Base-by-base conservation (phyloP, 257 asterid species). In the Solanum arcanum region DNA sequence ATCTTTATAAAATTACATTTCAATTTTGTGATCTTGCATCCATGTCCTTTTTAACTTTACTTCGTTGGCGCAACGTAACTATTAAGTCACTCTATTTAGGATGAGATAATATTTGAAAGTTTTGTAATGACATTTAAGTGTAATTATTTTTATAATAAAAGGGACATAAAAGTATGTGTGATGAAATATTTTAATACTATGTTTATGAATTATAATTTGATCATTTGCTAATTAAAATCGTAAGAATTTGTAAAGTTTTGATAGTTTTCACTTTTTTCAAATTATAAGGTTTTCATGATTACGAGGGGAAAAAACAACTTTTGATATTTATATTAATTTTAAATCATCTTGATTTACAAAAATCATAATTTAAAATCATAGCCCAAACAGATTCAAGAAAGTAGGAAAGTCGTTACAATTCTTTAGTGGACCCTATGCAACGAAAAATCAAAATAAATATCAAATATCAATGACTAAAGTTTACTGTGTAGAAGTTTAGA, bases 291-390 rank as follows among this genome's bases (percentile, higher is more conserved):
- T 62, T 62, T n/a, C 6, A 62, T 62, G 15, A 11, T 62, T 10
- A 23, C 16, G 23, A 8, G 13, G 7, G 0, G 0, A 23, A 59
- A 59, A 10, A 21, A 10, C 0, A 62, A 4, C 7, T 23, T n/a
- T 0, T 23, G 15, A 60, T 4, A 62, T 10, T 23, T n/a, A 1
- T 9, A 62, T 23, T 23, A 23, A 62, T 3, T 62, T 62, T 3
- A 60, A 60, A 60, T 60, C 6, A 21, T 1, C 14, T 21, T 21
- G 27, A 60, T 9, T 60, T 9, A 60, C 13, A 21, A 20, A 52
- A 20, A 60, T 52, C n/a, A 16, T 52, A 4, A 18, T 52, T 6
- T 52, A 1, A 0, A 52, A 52, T 52, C 62, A 52, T 0, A 52
- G n/a, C 1, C 4, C 7, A 52, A 52, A 52, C 3, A 52, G 0